These are phyloP conservation scores for Leucosporidium creatinivorum DNA, from an alignment of 768 basidiomycete species.

Conservation along the genomic window DNA sequence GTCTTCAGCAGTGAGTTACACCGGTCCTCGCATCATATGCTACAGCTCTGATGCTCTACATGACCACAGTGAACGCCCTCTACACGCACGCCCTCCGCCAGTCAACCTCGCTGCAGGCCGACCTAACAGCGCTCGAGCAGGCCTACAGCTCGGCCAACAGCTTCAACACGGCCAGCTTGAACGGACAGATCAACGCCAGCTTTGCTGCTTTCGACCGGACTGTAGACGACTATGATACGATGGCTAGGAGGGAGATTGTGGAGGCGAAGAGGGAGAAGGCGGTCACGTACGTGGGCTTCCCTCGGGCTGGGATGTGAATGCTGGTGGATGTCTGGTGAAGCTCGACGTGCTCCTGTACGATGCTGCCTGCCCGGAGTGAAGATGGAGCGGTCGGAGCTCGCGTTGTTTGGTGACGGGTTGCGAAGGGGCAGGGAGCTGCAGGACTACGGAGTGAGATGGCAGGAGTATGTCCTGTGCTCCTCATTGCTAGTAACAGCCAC, in stretches of 20 bases:
- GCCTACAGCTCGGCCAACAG: conserved; percentile 59
- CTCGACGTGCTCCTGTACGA: neutral
- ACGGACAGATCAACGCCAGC: conserved; percentile 97
- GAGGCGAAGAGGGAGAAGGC: conserved; percentile 96
- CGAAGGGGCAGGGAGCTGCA: too few relatives aligned
- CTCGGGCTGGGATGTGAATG: neutral
- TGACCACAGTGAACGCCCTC: conserved; percentile 60
- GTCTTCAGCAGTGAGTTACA: too few relatives aligned
- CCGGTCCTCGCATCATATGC: neutral
- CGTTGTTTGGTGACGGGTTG: too few relatives aligned
- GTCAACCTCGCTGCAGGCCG: conserved; percentile 76
- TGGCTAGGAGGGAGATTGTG: conserved; percentile 93
- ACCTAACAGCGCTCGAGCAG: conserved; percentile 71
- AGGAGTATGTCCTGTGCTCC: too few relatives aligned
- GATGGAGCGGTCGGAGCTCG: neutral
- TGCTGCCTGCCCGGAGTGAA: neutral
- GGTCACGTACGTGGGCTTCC: conserved; percentile 55
- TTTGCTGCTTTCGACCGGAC: conserved; percentile 89
- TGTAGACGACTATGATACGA: conserved; percentile 93
- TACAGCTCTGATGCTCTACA: neutral
- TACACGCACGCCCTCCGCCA: conserved; percentile 91
- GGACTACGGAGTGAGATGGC: too few relatives aligned
- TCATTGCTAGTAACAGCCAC: too few relatives aligned
- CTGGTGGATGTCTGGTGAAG: neutral
- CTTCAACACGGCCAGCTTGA: conserved; percentile 39